Evolutionary conservation across 2,329 filamentous ascomycete genomes (phyloP), one percentile per base, ranked within the genome.

Genomic region (Aspergillus japonicus): DNA sequence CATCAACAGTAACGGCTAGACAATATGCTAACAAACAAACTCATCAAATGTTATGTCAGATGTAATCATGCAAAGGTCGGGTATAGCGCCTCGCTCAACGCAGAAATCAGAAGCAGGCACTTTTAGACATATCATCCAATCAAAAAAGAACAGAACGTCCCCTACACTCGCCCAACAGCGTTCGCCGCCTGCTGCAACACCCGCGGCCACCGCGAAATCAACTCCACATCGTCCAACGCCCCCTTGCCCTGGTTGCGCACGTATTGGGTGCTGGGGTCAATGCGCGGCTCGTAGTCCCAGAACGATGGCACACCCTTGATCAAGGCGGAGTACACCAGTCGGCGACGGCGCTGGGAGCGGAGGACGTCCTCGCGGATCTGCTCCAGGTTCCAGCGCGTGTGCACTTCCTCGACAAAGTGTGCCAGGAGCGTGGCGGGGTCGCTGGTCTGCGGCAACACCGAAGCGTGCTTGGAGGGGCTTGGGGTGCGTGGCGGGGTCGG

Each of bases 221-320:
- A 61, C 54, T 78, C 76, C 16, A 78, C 73, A 54, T 78, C 75
- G 51, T 78, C 76, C 31, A 78, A 65, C 2, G 71, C 68, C 3
- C 75, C 75, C 69, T 76, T 75, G 66, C 76, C 73, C 56, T 75
- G 74, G 68, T 78, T 78, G 53, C 93, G 90, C 69, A 97, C 96
- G 76, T 94, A 96, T 76, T 90, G 90, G 66, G 62, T 65, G 61
- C 74, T 74, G 7, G 71, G 73, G 64, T 77, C 71, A 52, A 79
- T 68, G 56, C 83, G 78, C 0, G 92, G 92, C 77, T 93, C 85
- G 77, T 89, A 90, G 76, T 97, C 93, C 93, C 93, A 97, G 72
- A 87, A 85, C 44, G 90, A 89, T 67, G 91, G 92, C 39, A 81
- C 81, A 57, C 92, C 93, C 74, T 88, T 78, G 72, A 87, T 90